A percentile compares a stretch with the other conserved stretches of the same genome.
Evolutionary conservation across 2,329 filamentous ascomycete genomes (phyloP).

Genomic region (Beauveria australis): DNA sequence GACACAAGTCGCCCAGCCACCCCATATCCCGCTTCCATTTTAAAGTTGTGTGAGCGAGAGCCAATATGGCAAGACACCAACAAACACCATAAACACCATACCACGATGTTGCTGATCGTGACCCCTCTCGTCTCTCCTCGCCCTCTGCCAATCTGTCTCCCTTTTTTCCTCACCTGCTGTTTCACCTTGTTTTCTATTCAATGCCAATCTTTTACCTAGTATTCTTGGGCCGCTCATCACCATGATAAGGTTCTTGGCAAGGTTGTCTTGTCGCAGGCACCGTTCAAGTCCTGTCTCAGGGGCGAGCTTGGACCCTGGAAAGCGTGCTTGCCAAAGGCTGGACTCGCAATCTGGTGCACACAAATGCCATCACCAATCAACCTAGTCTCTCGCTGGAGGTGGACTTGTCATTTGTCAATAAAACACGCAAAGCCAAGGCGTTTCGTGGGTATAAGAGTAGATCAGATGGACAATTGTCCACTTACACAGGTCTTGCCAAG

Average conservation of each 20-base stretch:
- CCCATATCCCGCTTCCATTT: not conserved
- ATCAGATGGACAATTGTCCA: slow-evolving; percentile 7
- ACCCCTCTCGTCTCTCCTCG: not conserved
- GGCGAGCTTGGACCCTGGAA: slow-evolving; percentile 6
- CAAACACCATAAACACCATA: slow-evolving; percentile 1
- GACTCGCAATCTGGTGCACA: not conserved
- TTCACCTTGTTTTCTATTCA: not conserved
- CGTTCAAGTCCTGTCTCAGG: slow-evolving; percentile 2
- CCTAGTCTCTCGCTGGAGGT: not conserved
- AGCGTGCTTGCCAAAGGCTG: not conserved
- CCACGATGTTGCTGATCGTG: slow-evolving; percentile 1
- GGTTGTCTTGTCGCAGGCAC: slow-evolving; percentile 6
- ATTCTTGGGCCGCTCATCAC: not conserved
- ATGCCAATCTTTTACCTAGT: not conserved
- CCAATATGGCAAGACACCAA: not conserved
- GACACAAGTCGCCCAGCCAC: not conserved
- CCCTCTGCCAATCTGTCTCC: slow-evolving; percentile 3
- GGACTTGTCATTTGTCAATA: not conserved
- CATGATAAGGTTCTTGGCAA: slow-evolving; percentile 9
- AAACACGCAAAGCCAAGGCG: not conserved
- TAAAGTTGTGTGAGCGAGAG: slow-evolving; percentile 2
- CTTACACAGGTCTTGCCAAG: slow-evolving; percentile 9
- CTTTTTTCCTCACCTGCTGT: not conserved
- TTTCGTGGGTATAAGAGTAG: not conserved
- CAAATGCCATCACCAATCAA: not conserved